Conservation (phyloP, 176 grass and related monocot genomes). For the Areca catechu region DNA sequence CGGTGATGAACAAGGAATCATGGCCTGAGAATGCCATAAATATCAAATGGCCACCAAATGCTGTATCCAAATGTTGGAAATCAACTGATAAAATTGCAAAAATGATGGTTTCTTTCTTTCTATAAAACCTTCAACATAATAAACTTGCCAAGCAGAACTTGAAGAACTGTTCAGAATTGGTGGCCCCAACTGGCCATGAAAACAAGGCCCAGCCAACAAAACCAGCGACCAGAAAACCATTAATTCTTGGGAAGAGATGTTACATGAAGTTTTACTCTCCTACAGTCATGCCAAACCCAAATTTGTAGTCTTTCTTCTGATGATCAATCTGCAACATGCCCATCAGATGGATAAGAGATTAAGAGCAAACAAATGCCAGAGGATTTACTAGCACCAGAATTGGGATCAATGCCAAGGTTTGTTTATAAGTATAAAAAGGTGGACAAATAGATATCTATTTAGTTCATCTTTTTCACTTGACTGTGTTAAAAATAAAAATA, state of each 20-base stretch:
- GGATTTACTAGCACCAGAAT: no score
- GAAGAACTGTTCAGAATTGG: no score
- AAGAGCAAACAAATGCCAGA: no score
- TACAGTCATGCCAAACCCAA: constrained; percentile 53
- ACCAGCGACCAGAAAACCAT: neutral
- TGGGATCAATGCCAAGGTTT: no score
- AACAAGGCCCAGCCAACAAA: neutral
- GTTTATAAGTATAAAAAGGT: neutral
- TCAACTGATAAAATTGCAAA: no score
- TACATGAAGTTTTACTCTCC: constrained; percentile 40
- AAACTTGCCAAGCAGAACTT: no score
- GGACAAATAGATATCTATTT: no score
- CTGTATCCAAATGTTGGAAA: neutral
- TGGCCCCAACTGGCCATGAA: no score
- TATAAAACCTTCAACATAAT: no score
- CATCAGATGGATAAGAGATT: neutral
- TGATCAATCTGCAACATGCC: constrained; percentile 59
- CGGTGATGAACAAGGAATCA: constrained; percentile 51
- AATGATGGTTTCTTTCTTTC: neutral
- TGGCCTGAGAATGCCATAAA: no score
- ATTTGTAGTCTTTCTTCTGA: constrained; percentile 69
- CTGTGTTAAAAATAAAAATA: no score
- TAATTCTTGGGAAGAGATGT: neutral
- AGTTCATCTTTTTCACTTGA: constrained; percentile 6
- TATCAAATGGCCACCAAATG: neutral